phyloP scores from a whole-genome alignment of 129 eudicot genomes.

The Rutidosis leptorrhynchoides region DNA sequence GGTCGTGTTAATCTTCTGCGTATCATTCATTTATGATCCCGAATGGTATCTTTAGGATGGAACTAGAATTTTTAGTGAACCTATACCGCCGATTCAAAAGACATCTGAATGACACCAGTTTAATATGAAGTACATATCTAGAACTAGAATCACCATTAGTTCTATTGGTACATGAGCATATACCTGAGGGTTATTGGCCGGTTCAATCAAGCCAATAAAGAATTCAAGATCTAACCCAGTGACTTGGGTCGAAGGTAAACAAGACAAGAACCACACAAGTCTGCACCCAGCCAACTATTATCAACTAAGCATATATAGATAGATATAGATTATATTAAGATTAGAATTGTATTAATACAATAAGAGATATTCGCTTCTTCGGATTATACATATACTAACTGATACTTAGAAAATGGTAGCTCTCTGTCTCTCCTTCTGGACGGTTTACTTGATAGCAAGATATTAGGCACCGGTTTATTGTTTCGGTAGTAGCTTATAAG shows the following conservation, averaged over 20 bases:
- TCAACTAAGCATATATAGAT: slow-evolving; percentile 15
- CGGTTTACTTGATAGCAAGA: slow-evolving; percentile 16
- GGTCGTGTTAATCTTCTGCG: no score
- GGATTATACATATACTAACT: slow-evolving; percentile 12
- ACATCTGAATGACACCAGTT: no score
- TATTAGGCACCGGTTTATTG: not conserved
- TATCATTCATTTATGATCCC: no score
- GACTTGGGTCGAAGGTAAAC: not conserved
- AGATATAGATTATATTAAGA: slow-evolving; percentile 12
- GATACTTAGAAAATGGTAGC: slow-evolving; percentile 15
- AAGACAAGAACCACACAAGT: slow-evolving; percentile 2
- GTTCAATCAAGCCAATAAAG: not conserved
- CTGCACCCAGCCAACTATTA: not conserved
- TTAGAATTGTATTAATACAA: slow-evolving; percentile 26
- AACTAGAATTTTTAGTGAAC: no score
- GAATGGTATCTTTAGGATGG: no score
- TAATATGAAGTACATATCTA: no score
- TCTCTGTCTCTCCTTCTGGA: slow-evolving; percentile 11
- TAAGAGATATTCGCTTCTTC: slow-evolving; percentile 29
- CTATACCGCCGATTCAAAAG: no score
- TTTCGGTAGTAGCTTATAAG: slow-evolving; percentile 38
- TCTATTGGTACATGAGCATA: no score
- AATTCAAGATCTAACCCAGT: not conserved
- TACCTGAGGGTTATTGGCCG: no score
- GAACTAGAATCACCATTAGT: no score